Evolutionary conservation across 495 filamentous ascomycete genomes (phyloP).

Genomic region (Lineolata rhizophorae): DNA sequence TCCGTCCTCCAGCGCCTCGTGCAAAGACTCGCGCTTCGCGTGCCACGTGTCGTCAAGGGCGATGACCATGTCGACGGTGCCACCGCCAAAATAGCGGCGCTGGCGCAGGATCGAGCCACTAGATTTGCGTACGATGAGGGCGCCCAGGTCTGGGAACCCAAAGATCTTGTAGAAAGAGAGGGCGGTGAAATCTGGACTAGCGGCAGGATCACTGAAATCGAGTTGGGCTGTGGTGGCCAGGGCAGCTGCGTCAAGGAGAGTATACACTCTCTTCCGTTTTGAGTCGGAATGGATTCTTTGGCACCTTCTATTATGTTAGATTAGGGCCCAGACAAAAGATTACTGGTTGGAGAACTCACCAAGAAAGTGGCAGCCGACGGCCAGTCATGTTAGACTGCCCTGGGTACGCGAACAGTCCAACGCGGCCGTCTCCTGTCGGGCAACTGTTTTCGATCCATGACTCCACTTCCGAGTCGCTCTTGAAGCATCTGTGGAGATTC

Average conservation of each 20-base stretch:
- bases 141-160: constrained; percentile 58
- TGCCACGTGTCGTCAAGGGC: constrained; percentile 39
- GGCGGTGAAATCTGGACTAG: constrained; percentile 49
- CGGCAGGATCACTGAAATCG: constrained; percentile 32
- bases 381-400: constrained; percentile 68
- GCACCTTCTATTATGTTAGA: no score
- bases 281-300: constrained; percentile 17
- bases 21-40: constrained; percentile 34
- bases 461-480: constrained; percentile 41
- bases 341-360: constrained; percentile 17
- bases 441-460: constrained; percentile 35
- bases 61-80: constrained; percentile 50
- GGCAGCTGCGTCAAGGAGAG: constrained; percentile 52
- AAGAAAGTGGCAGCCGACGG: constrained; percentile 37
- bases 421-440: no score
- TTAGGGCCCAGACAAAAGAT: no score
- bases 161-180: constrained; percentile 70
- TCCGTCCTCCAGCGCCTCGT: constrained; percentile 55
- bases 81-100: constrained; percentile 55
- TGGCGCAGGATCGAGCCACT: constrained; percentile 38
- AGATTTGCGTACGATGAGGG: constrained; percentile 39
- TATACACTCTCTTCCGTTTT: constrained; percentile 26
- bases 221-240: constrained; percentile 43
- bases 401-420: constrained; percentile 52
- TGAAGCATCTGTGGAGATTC: constrained; percentile 34